Percentiles rank a stretch among this genome's conserved stretches.
Evolutionary conservation across 768 basidiomycete genomes (phyloP).

Genomic region (Strobilomyces confusus): DNA sequence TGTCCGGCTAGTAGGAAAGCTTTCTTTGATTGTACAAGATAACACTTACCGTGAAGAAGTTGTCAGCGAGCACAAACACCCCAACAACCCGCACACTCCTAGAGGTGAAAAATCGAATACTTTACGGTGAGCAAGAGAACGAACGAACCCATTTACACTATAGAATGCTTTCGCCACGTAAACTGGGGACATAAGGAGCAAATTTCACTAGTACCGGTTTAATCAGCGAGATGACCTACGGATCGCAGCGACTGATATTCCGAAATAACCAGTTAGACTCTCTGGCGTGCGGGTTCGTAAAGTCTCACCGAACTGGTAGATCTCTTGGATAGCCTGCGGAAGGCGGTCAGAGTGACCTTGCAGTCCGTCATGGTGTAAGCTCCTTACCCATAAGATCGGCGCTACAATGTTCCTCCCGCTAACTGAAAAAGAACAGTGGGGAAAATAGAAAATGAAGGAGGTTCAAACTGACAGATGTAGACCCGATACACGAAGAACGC

Average conservation of each 20-base stretch:
- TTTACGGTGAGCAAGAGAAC: too few species aligned
- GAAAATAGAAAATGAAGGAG: too few species aligned
- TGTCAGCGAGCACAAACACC: too few species aligned
- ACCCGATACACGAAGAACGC: slow-evolving; percentile 10
- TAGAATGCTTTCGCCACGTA: neutral
- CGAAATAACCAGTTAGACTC: neutral
- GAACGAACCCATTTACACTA: slow-evolving; percentile 7
- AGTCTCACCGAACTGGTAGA: slow-evolving; percentile 9
- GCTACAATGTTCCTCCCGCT: neutral
- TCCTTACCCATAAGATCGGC: slow-evolving; percentile 11
- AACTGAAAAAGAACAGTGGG: slow-evolving; percentile 1
- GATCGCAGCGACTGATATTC: neutral
- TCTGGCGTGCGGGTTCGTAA: too few species aligned
- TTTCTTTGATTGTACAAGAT: too few species aligned
- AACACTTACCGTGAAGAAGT: too few species aligned
- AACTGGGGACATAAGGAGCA: neutral
- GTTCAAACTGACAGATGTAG: too few species aligned
- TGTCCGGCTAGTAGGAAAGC: too few species aligned
- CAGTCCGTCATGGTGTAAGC: neutral
- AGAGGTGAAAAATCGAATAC: too few species aligned
- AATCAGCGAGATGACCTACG: neutral
- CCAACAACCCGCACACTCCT: too few species aligned
- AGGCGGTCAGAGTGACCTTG: neutral
- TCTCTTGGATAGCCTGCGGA: neutral
- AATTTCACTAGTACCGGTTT: neutral